Evolutionary conservation across 331 rosid genomes (phyloP), one percentile per base, ranked within the genome.

Genomic region (Dryas integrifolia): DNA sequence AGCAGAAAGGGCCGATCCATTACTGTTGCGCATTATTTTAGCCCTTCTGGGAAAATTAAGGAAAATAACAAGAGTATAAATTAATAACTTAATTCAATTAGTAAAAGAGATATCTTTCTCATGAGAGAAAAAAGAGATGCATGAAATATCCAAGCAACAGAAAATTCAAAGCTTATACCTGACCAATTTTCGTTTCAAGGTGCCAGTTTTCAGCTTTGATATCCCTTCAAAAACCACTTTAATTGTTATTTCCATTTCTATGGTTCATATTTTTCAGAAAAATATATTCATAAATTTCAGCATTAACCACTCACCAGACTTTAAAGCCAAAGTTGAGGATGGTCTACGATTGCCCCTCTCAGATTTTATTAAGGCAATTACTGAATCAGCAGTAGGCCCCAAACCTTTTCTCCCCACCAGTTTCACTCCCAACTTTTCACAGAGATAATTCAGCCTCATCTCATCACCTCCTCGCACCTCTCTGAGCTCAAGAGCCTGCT

Each of bases 381-480:
- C 92, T 73, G 96, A 82, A 80, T 94, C 97, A 82, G 96, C 98
- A 73, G 77, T 83, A 49, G 92, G 74, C 26, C 98, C 98, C 87
- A 94, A 78, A 65, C 97, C 98, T 83, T 94, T 94, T 81, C 97
- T 85, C 35, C 98, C 97, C 39, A 89, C 98, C 69, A 94, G 81
- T 83, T 85, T 94, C 72, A 86, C 96, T 63, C 98, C 98, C 59
- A 91, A 80, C 77, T 89, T 94, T 77, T 91, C 97, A 72, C 88
- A 81, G 39, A 94, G 96, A 85, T 85, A 82, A 80, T 89, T 89
- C 80, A 91, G 78, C 62, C 97, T 89, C 90, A 89, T 91, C 81
- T 94, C 97, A 81, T 94, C 98, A 68, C 98, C 98, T 9, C 98
- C 98, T 73, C 97, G 85, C 44, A 91, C 98, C 74, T 94, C 97